Percentiles rank a stretch among this genome's conserved stretches.
phyloP scores from a whole-genome alignment of 805 yeast genomes.

The Sugiyamaella smithiae region DNA sequence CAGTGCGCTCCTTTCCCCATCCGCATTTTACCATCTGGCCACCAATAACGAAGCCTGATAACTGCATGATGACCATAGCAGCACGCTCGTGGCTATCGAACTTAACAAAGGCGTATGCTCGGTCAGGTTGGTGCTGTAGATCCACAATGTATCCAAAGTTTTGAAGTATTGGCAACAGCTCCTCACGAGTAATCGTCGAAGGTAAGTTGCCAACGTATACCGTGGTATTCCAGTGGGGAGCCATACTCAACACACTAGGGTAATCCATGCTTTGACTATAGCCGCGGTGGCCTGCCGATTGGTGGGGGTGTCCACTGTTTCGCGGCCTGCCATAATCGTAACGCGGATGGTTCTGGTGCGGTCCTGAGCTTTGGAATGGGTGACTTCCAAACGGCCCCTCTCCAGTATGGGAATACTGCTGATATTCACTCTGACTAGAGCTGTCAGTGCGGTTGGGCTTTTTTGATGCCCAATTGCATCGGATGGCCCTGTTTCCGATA shows the following conservation, averaged over 20 bases:
- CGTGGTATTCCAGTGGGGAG: constrained; percentile 82
- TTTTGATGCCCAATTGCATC: constrained; percentile 88
- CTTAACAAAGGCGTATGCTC: constrained; percentile 85
- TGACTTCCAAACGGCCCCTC: not conserved
- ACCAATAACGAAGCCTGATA: constrained; percentile 59
- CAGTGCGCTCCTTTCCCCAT: constrained; percentile 79
- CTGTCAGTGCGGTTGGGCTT: constrained; percentile 31
- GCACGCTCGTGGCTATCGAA: constrained; percentile 87
- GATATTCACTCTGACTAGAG: constrained; percentile 15
- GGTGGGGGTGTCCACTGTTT: too few species aligned
- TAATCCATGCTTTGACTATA: constrained; percentile 37
- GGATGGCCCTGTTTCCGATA: constrained; percentile 70
- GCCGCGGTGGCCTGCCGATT: not conserved
- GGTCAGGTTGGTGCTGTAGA: constrained; percentile 73
- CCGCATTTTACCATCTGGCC: constrained; percentile 81
- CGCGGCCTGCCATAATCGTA: not conserved
- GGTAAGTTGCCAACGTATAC: constrained; percentile 86
- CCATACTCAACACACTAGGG: constrained; percentile 69
- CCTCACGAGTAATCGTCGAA: constrained; percentile 69
- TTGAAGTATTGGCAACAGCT: constrained; percentile 68
- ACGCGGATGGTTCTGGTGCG: not conserved
- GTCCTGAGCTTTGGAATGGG: not conserved
- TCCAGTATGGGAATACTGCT: constrained; percentile 6
- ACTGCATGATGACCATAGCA: constrained; percentile 79
- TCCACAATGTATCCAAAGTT: constrained; percentile 81